Base-by-base conservation (phyloP, 192 early-diverging fungal species). In the Podila horticola region DNA sequence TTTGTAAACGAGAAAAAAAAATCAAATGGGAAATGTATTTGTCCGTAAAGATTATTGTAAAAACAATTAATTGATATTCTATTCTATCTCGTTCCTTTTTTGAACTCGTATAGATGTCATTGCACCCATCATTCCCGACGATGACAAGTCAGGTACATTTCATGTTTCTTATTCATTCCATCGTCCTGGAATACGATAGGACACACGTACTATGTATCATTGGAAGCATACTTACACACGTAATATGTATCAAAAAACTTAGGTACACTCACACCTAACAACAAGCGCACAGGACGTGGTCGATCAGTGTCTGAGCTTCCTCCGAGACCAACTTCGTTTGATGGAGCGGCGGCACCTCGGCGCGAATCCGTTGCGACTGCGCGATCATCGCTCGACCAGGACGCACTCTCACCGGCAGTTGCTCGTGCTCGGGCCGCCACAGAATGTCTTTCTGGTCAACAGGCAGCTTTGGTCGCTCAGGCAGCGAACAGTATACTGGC, bases 291-390 rank as follows among this genome's bases (percentile, higher is more conserved):
- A 33, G 75, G 75, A 22, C 77, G 77, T 31, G 55, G n/a, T 45
- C 70, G 77, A 11, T 81, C 77, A 26, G 67, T 69, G 6, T 81
- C 77, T 15, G 77, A 81, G 29, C 49, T 73, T 15, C 77, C 77
- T n/a, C 77, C 77, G 13, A 60, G 77, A 41, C 77, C 77, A 10
- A 55, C 71, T 15, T 73, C 71, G 5, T 81, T 81, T 66, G 77
- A 72, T 52, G 62, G 66, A 24, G 22, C 66, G 1, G 51, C 58
- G 11, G 45, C 24, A 26, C 0, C 20, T 55, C 52, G 52, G 9
- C 66, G 66, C 1, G 66, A 57, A 13, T 67, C 69, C 0, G 36
- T 50, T 12, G 59, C 13, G 19, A 67, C 69, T 10, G 26, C 30
- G 15, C 64, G 71, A 2, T 69, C 70, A 49, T 81, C 77, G 5